Evolutionary conservation across 2,329 filamentous ascomycete genomes (phyloP), one percentile per base, ranked within the genome.

Genomic region (Nothopassalora personata): DNA sequence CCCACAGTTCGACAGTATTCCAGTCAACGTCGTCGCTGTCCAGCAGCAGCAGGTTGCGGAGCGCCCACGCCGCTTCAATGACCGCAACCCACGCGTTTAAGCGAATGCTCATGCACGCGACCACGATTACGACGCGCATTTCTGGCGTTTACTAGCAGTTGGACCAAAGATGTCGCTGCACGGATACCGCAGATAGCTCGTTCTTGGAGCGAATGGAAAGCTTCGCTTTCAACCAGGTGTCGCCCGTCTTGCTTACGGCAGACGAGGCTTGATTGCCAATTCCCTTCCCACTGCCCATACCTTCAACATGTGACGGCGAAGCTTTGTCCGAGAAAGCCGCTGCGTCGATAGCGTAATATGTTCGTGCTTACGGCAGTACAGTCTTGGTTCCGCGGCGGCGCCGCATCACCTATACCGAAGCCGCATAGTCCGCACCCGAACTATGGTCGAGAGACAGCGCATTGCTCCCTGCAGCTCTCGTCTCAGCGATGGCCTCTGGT

Each of bases 21-120:
- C 93, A 78, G 91, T 96, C 88, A 97, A 95, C 82, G 91, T 97
- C 74, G 86, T 95, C 72, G 81, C 88, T 70, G 91, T 99, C 70
- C 83, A 88, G 71, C 92, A 97, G 83, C 86, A 90, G 78, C 92
- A 97, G 83, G 80, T 84, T 67, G 79, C 84, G 74, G 92, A 97
- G 82, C 89, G 91, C 70, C 85, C 84, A 71, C 88, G 89, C 75
- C 85, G 90, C 76, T 92, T 89, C 81, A 83, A 82, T 74, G 86
- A 88, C 81, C 85, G 86, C 68, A 76, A 68, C 61, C 72, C 71
- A 56, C 68, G 72, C 60, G 46, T 52, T 49, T 67, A 67, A 63
- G 61, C 54, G 48, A 57, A 19, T 33, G 34, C 46, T 60, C 27
- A 50, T 57, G 56, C 48, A 57, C 53, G 51, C 55, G 51, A 50